A percentile compares a stretch with the other conserved stretches of the same genome.
phyloP scores from a whole-genome alignment of 176 grass and related monocot species.

The Musa itinerans region DNA sequence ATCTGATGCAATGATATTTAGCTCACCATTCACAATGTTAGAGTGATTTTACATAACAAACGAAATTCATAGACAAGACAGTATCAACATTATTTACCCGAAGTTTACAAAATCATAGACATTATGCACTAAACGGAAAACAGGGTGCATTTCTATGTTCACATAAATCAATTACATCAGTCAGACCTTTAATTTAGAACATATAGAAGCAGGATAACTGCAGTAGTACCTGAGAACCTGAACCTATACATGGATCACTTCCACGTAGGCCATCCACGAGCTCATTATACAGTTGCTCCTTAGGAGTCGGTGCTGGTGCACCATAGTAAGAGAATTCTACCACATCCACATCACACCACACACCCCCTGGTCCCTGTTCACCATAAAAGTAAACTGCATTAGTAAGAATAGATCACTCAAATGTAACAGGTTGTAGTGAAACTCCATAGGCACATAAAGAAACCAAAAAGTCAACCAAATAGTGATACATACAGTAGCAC shows the following conservation, averaged over 20 bases:
- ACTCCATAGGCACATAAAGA: background rate
- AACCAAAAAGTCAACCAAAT: background rate
- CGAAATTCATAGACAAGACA: no score
- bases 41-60: no score
- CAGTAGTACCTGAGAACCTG: constrained; percentile 74
- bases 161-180: background rate
- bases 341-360: constrained; percentile 99
- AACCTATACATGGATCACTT: constrained; percentile 84
- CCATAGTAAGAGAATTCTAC: constrained; percentile 98
- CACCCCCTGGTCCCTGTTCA: constrained; percentile 87
- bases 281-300: constrained; percentile 78
- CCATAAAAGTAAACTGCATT: constrained; percentile 21
- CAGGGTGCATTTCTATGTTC: background rate
- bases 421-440: background rate
- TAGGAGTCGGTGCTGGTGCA: constrained; percentile 77
- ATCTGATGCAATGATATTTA: no score
- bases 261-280: constrained; percentile 83
- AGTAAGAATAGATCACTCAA: background rate
- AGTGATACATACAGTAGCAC: no score
- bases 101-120: no score
- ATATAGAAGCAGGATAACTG: no score
- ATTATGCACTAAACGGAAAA: background rate
- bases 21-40: no score
- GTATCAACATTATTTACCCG: no score
- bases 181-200: no score